These are phyloP conservation scores for Hemileia vastatrix DNA, from an alignment of 1,284 basidiomycete genomes.

Conservation along the genomic window DNA sequence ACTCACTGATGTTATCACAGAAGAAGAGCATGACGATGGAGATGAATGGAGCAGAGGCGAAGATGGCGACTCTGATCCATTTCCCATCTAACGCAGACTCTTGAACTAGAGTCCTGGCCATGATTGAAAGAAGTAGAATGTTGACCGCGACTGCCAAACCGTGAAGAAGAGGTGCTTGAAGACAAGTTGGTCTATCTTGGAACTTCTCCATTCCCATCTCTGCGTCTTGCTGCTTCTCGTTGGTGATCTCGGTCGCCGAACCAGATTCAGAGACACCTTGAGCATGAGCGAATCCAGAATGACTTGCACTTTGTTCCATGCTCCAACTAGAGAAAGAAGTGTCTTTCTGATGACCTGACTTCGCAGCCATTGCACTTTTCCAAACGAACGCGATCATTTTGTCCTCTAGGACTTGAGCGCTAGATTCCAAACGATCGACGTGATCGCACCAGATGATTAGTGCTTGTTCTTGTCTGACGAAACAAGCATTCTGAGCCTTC, in stretches of 20 bases:
- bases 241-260: constrained; percentile 1
- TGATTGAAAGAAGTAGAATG: constrained; percentile 50
- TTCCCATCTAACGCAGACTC: constrained; percentile 61
- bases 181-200: constrained; percentile 51
- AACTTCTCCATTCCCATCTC: constrained; percentile 2
- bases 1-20: neutral
- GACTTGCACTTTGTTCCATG: too few species aligned
- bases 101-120: constrained; percentile 56
- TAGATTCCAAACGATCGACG: constrained; percentile 25
- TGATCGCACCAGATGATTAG: constrained; percentile 61
- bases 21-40: too few species aligned
- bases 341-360: too few species aligned
- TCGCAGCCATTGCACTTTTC: constrained; percentile 45
- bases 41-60: constrained; percentile 58
- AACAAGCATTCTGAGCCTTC: constrained; percentile 74
- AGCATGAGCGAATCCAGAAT: constrained; percentile 18
- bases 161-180: constrained; percentile 68
- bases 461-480: constrained; percentile 64
- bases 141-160: constrained; percentile 54
- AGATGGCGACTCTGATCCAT: constrained; percentile 56
- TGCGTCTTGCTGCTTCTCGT: neutral
- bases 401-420: constrained; percentile 56
- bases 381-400: constrained; percentile 72
- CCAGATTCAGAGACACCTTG: constrained; percentile 15
- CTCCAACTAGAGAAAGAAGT: constrained; percentile 1